Evolutionary conservation across 2,329 filamentous ascomycete genomes (phyloP).

Genomic region (Xylaria digitata): DNA sequence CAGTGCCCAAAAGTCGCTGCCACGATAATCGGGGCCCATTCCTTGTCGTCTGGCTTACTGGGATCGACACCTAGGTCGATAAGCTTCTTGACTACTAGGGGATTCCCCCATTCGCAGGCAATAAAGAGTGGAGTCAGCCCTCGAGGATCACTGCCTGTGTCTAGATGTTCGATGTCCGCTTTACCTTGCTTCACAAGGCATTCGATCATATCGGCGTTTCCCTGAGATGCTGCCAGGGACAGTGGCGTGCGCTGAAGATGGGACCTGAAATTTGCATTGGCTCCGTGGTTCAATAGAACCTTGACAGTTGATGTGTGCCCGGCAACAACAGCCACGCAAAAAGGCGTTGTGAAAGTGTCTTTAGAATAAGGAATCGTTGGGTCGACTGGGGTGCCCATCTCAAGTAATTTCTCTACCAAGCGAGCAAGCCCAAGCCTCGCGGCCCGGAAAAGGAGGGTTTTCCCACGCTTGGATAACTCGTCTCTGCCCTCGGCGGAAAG

Average conservation of each 20-base stretch:
- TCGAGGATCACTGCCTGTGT: neutral
- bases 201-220: conserved; percentile 15
- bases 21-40: conserved; percentile 6
- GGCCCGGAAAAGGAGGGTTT: conserved; percentile 15
- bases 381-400: conserved; percentile 14
- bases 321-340: conserved; percentile 1
- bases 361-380: conserved; percentile 2
- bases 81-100: conserved; percentile 6
- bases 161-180: neutral
- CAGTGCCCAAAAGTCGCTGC: conserved; percentile 4
- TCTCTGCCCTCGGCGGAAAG: neutral
- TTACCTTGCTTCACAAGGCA: conserved; percentile 8
- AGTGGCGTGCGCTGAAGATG: conserved; percentile 9
- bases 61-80: conserved; percentile 18
- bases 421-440: conserved; percentile 10
- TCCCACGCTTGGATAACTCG: conserved; percentile 1
- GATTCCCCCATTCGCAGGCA: conserved; percentile 9
- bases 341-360: neutral
- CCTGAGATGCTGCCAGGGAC: neutral
- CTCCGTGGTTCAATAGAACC: conserved; percentile 9
- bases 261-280: conserved; percentile 9
- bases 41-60: neutral
- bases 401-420: conserved; percentile 5
- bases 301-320: conserved; percentile 1
- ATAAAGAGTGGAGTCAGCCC: neutral